phyloP scores from a whole-genome alignment of 208 protist genomes.

The Dictyostelium gargantuum region DNA sequence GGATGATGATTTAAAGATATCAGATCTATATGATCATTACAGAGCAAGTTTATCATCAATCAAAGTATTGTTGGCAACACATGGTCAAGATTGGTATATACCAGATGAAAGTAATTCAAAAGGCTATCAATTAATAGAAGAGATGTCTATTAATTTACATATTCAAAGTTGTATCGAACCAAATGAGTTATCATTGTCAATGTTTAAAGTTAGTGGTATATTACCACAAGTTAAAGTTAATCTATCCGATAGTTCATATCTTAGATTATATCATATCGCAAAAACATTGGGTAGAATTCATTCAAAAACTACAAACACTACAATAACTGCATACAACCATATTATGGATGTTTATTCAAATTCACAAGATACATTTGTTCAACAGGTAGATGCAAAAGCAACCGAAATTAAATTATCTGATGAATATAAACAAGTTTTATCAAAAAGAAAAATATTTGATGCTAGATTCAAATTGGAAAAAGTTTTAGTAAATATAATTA shows the following conservation, averaged over 20 bases:
- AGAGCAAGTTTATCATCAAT: conserved; percentile 31
- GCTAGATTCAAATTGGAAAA: conserved; percentile 13
- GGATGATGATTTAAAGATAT: conserved; percentile 10
- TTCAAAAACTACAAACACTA: background rate
- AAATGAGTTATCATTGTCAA: conserved; percentile 25
- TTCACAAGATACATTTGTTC: background rate
- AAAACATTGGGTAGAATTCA: background rate
- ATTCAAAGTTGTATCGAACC: conserved; percentile 53
- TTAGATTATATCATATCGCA: background rate
- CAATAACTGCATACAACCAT: background rate
- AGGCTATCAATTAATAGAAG: conserved; percentile 20
- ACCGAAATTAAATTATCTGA: conserved; percentile 39
- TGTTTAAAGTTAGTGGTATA: conserved; percentile 39
- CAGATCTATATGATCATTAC: conserved; percentile 61
- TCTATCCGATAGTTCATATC: background rate
- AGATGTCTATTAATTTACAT: conserved; percentile 54
- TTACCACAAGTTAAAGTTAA: conserved; percentile 48
- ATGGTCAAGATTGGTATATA: conserved; percentile 32
- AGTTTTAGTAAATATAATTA: background rate
- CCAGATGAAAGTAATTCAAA: background rate
- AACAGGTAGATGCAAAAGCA: background rate
- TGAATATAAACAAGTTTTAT: conserved; percentile 18
- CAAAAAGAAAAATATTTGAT: conserved; percentile 35
- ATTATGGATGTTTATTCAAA: conserved; percentile 7
- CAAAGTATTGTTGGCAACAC: background rate